phyloP scores from a whole-genome alignment of 495 filamentous ascomycete species.

The Aspergillus campestris region DNA sequence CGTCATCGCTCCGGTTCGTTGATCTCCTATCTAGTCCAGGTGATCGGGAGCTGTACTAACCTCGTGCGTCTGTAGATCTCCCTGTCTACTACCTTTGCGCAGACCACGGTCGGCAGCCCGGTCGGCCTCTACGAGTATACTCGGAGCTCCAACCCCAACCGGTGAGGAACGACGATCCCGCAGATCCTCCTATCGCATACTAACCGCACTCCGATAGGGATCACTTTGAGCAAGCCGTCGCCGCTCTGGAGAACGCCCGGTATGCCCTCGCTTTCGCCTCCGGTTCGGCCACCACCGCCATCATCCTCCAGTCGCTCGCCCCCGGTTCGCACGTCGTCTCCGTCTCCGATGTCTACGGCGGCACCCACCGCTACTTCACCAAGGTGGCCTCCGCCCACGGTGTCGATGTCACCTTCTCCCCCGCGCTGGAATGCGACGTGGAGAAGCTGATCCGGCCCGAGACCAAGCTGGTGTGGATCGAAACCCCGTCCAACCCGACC shows the following conservation, averaged over 20 bases:
- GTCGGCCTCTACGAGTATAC: conserved; percentile 86
- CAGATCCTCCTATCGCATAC: not conserved
- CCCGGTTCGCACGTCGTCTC: conserved; percentile 90
- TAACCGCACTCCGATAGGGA: conserved; percentile 37
- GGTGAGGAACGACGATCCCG: conserved; percentile 29
- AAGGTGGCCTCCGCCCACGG: conserved; percentile 93
- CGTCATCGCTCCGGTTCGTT: conserved; percentile 76
- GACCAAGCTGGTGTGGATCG: conserved; percentile 97
- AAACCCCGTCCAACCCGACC: conserved; percentile 90
- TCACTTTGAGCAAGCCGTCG: conserved; percentile 88
- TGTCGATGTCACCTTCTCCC: conserved; percentile 89
- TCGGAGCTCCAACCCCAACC: conserved; percentile 86
- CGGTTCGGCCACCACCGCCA: conserved; percentile 88
- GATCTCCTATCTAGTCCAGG: no score
- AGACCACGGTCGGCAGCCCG: conserved; percentile 75
- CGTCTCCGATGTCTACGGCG: conserved; percentile 94
- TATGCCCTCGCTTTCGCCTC: conserved; percentile 93
- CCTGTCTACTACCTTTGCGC: conserved; percentile 87
- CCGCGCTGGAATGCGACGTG: conserved; percentile 80
- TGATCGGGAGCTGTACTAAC: no score
- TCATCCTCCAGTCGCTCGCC: conserved; percentile 85
- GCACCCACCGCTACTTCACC: conserved; percentile 97
- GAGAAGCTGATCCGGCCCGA: conserved; percentile 73
- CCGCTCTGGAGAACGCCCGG: conserved; percentile 84
- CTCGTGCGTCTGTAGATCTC: conserved; percentile 55